Evolutionary conservation across 768 basidiomycete genomes (phyloP).

Genomic region (Leccinum subgranulosum): DNA sequence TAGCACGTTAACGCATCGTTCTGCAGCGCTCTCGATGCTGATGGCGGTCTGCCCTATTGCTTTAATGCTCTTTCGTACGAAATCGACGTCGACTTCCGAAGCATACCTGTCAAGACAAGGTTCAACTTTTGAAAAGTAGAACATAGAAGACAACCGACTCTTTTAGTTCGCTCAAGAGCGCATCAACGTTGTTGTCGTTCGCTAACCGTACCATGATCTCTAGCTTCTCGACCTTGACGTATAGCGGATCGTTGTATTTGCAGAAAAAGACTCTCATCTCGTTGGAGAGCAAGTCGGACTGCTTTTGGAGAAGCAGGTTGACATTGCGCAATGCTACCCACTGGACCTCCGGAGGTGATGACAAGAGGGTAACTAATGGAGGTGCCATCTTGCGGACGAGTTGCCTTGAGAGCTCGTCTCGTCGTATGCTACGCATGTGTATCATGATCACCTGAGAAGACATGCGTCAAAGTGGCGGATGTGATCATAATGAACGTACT

Average conservation of each 20-base stretch:
- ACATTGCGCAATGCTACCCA: slow-evolving; percentile 98
- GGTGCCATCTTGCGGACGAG: slow-evolving; percentile 97
- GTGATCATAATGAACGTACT: slow-evolving; percentile 39
- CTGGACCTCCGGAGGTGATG: slow-evolving; percentile 95
- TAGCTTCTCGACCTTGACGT: slow-evolving; percentile 97
- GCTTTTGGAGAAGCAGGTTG: slow-evolving; percentile 93
- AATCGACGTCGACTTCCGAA: slow-evolving; percentile 97
- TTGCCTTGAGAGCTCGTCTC: slow-evolving; percentile 82
- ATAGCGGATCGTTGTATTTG: slow-evolving; percentile 99
- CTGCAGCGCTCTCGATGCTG: slow-evolving; percentile 90
- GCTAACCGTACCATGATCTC: slow-evolving; percentile 98
- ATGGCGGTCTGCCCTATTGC: slow-evolving; percentile 96
- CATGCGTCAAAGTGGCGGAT: background rate
- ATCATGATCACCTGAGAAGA: slow-evolving; percentile 86
- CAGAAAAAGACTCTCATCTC: slow-evolving; percentile 99
- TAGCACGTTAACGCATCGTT: slow-evolving; percentile 91
- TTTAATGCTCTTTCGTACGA: slow-evolving; percentile 91
- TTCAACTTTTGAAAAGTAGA: background rate
- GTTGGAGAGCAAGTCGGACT: slow-evolving; percentile 83
- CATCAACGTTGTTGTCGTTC: slow-evolving; percentile 89
- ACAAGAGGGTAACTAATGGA: slow-evolving; percentile 90
- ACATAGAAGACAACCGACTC: slow-evolving; percentile 59
- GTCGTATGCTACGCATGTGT: slow-evolving; percentile 78
- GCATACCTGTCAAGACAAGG: slow-evolving; percentile 62
- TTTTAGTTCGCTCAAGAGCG: slow-evolving; percentile 90